Evolutionary conservation across 768 basidiomycete genomes (phyloP), one percentile per base, ranked within the genome.

Genomic region (Candolleomyces aberdarensis): DNA sequence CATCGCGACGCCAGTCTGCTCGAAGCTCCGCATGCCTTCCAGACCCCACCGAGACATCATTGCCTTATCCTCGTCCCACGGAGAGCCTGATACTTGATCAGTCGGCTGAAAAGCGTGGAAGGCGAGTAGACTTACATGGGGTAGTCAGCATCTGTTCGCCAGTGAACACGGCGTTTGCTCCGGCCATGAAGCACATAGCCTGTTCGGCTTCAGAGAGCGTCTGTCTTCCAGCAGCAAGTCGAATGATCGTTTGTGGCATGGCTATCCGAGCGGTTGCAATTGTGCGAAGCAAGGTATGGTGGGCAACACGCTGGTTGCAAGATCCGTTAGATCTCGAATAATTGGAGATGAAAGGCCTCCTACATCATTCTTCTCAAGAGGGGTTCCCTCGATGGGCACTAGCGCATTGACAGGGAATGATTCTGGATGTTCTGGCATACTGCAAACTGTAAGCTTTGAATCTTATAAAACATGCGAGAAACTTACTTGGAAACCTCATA

Each of bases 111-210:
- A 50, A 52, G 40, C 55, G 17, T 32, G 26, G 20, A 20, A 17
- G 36, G 36, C 13, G 48, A 7, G 3, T 36, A 6, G 39, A 80
- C 91, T 77, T 68, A 90, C 95, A 97, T 50, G 96, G 94, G 14
- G 96, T 98, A 13, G 96, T 98, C 65, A 98, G 74, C 96, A 98
- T 98, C 66, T 88, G 83, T 71, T 98, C 96, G 47, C 96, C 96
- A n/a, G 96, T 98, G 73, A 98, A 98, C 62, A 98, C 89, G 20
- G 96, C 96, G 70, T 98, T 98, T 20, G 96, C 96, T 22, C 96
- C 96, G 0, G 96, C 95, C 91, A 98, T 91, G 77, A 98, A 98
- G 70, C 94, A 95, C 90, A 98, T 94, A 7, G 90, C 94, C 71
- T 98, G 96, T 74, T 98, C 92, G 9, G 91, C 81, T 77, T 98